phyloP scores from a whole-genome alignment of 176 grass and related monocot species.

The Oryza rufipogon region DNA sequence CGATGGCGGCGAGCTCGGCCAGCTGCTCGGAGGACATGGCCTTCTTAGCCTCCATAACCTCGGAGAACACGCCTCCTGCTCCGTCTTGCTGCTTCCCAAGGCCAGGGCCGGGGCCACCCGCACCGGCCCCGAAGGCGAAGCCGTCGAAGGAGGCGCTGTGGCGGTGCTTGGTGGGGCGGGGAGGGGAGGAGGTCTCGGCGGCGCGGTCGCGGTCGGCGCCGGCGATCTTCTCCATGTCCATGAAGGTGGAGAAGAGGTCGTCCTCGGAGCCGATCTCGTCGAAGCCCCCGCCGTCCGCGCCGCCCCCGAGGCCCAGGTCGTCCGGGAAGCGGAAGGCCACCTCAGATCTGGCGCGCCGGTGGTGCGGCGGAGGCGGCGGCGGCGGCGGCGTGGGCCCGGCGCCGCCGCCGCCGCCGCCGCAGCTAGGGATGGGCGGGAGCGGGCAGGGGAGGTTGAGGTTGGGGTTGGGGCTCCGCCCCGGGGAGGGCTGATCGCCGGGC shows the following conservation, averaged over 20 bases:
- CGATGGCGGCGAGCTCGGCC: constrained; percentile 67
- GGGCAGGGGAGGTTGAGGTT: constrained; percentile 53
- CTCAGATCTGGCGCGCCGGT: constrained; percentile 99
- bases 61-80: constrained; percentile 53
- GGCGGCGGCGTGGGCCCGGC: constrained; percentile 1
- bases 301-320: constrained; percentile 54
- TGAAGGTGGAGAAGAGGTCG: constrained; percentile 96
- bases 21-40: constrained; percentile 86
- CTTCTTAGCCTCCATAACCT: constrained; percentile 84
- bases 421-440: constrained; percentile 50
- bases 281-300: constrained; percentile 41
- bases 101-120: background rate
- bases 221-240: constrained; percentile 96
- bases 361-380: constrained; percentile 33
- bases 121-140: constrained; percentile 49
- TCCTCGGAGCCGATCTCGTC: constrained; percentile 94
- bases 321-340: constrained; percentile 82
- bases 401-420: background rate
- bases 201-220: constrained; percentile 65
- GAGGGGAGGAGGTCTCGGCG: constrained; percentile 68
- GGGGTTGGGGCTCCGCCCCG: constrained; percentile 39
- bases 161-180: constrained; percentile 69
- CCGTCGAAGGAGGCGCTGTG: constrained; percentile 91
- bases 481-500: constrained; percentile 51
- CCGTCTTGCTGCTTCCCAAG: constrained; percentile 36